Conservation (phyloP, 1,284 basidiomycete genomes). For the Inonotus hispidus region DNA sequence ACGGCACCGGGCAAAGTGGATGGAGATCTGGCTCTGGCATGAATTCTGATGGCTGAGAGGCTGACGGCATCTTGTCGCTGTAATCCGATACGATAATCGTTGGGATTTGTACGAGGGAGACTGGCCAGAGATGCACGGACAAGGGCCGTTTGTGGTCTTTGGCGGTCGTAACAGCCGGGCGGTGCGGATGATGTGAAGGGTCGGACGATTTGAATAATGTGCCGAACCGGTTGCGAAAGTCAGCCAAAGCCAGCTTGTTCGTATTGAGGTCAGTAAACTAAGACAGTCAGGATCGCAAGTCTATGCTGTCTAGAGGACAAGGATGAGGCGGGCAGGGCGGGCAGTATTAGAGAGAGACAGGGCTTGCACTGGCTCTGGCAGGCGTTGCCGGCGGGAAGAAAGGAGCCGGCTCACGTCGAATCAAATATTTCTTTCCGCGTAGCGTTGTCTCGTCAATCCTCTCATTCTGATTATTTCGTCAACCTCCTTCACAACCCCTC, state of each 20-base stretch:
- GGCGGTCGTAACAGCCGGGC: background rate
- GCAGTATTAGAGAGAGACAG: background rate
- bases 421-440: background rate
- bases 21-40: slow-evolving; percentile 70
- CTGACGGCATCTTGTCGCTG: slow-evolving; percentile 23
- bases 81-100: slow-evolving; percentile 12
- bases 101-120: background rate
- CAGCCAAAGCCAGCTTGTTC: slow-evolving; percentile 3
- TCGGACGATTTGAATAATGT: slow-evolving; percentile 5
- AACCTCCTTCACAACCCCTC: background rate
- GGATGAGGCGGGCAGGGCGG: background rate
- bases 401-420: background rate
- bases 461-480: background rate
- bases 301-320: background rate
- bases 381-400: background rate
- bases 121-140: slow-evolving; percentile 4
- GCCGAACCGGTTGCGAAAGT: background rate
- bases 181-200: background rate
- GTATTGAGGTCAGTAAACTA: background rate
- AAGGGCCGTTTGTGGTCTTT: background rate
- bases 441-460: background rate
- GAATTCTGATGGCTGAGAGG: slow-evolving; percentile 38
- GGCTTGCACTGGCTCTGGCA: background rate
- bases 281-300: background rate
- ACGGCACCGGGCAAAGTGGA: slow-evolving; percentile 65